phyloP scores from a whole-genome alignment of 192 early-diverging fungal genomes.

The Backusella morwellensis region DNA sequence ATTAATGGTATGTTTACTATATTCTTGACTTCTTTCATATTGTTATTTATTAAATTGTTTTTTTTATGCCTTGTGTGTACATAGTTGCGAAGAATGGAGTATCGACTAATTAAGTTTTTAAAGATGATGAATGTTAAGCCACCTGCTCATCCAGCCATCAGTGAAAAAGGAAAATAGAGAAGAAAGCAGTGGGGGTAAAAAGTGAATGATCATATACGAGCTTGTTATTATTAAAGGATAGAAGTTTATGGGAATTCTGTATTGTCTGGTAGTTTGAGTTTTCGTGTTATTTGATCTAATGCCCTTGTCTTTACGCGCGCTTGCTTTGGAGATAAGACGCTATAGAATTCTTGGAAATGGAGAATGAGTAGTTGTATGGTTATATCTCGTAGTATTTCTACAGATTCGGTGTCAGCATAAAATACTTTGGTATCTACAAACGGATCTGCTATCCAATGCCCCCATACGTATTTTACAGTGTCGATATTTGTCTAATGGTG shows the following conservation, averaged over 20 bases:
- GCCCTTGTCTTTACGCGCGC: background rate
- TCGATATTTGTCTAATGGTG: background rate
- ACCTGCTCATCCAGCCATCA: constrained; percentile 11
- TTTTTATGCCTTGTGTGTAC: background rate
- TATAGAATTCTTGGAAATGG: background rate
- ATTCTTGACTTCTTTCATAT: background rate
- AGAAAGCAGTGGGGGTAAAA: background rate
- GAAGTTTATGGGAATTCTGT: background rate
- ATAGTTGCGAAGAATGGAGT: constrained; percentile 19
- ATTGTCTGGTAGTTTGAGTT: background rate
- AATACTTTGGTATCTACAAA: constrained; percentile 14
- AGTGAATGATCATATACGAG: background rate
- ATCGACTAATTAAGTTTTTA: constrained; percentile 17
- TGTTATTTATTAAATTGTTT: background rate
- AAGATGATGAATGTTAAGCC: constrained; percentile 13
- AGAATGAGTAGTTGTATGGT: constrained; percentile 3
- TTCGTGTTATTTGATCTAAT: constrained; percentile 4
- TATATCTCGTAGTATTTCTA: constrained; percentile 9
- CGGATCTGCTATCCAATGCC: constrained; percentile 17
- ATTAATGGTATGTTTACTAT: constrained; percentile 32
- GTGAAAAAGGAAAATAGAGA: background rate
- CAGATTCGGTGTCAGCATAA: constrained; percentile 8
- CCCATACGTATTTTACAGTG: constrained; percentile 1
- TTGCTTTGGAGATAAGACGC: background rate
- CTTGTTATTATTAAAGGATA: background rate